Evolutionary conservation across 139 green algal species (phyloP).

Genomic region (Ettlia oleoabundans): DNA sequence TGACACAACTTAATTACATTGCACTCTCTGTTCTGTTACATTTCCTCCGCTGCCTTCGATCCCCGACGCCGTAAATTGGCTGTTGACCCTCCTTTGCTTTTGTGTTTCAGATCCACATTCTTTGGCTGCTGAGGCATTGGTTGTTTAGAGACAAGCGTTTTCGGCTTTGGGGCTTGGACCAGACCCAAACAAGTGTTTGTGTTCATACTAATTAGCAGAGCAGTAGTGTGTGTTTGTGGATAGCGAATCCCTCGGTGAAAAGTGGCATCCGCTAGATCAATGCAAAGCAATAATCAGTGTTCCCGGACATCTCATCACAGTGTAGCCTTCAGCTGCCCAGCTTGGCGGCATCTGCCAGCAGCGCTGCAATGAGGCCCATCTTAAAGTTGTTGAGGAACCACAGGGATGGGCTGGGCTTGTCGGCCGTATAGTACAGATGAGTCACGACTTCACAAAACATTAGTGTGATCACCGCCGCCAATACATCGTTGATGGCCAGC

Average conservation of each 20-base stretch:
- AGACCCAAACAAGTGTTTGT: too few relatives aligned
- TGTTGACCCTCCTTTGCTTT: too few relatives aligned
- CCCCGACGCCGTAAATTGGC: too few relatives aligned
- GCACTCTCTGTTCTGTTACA: too few relatives aligned
- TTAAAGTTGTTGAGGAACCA: slow-evolving; percentile 73
- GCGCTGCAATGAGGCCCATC: slow-evolving; percentile 53
- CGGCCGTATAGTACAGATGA: slow-evolving; percentile 45
- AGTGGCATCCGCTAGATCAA: neutral
- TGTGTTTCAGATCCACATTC: too few relatives aligned
- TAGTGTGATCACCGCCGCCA: slow-evolving; percentile 66
- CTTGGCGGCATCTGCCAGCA: slow-evolving; percentile 74
- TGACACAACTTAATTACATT: too few relatives aligned
- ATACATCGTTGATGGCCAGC: slow-evolving; percentile 75
- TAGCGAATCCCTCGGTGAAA: neutral
- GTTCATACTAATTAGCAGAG: too few relatives aligned
- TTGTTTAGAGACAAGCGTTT: too few relatives aligned
- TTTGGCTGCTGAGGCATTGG: too few relatives aligned
- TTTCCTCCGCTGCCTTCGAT: too few relatives aligned
- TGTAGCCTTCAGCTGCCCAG: slow-evolving; percentile 46
- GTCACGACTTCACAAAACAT: slow-evolving; percentile 62
- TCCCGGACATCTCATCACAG: neutral
- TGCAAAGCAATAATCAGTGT: neutral
- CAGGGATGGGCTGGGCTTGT: slow-evolving; percentile 35
- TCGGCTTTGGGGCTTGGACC: too few relatives aligned
- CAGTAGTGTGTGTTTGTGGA: too few relatives aligned